phyloP scores from a whole-genome alignment of 257 asterid species.

The Nicotiana undulata region DNA sequence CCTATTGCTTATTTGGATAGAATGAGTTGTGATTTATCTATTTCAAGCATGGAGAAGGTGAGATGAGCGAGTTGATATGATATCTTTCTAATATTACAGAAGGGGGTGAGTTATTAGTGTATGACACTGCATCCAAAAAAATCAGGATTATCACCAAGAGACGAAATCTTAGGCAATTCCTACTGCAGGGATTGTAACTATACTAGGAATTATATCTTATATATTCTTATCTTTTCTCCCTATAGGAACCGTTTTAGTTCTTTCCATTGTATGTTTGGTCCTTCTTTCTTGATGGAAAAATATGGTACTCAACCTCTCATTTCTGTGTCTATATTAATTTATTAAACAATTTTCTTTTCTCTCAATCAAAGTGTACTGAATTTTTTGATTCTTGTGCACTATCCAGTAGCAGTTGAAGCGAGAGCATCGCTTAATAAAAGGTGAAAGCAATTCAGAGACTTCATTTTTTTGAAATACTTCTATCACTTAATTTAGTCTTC shows the following conservation, averaged over 20 bases:
- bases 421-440: neutral
- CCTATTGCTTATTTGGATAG: neutral
- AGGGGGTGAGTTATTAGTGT: neutral
- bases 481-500: neutral
- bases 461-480: neutral
- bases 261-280: neutral
- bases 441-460: neutral
- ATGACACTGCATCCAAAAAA: neutral
- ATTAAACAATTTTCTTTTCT: too few relatives aligned
- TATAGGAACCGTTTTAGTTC: neutral
- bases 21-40: neutral
- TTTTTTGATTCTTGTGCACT: neutral
- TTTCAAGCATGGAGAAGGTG: neutral
- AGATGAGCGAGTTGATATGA: neutral
- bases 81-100: neutral
- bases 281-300: neutral
- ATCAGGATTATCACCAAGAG: neutral
- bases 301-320: neutral
- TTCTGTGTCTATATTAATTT: too few relatives aligned
- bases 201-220: neutral
- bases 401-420: neutral
- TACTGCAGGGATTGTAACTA: neutral
- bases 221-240: neutral
- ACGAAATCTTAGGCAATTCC: neutral
- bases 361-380: neutral